Conservation (phyloP, 1,284 basidiomycete genomes). For the Pholiota adiposa region DNA sequence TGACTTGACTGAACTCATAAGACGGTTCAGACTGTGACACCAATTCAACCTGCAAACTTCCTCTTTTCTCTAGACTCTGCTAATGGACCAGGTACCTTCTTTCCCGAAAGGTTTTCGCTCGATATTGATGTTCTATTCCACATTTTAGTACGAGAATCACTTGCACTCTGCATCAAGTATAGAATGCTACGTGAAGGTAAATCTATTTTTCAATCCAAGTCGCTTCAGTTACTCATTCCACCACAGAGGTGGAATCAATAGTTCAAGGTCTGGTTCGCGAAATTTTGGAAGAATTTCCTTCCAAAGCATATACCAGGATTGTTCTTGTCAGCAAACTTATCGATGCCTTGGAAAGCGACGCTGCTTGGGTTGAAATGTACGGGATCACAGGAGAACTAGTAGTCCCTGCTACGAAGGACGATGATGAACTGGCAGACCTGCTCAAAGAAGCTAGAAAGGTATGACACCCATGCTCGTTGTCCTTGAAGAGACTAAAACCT, state of each 20-base stretch:
- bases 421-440: conserved; percentile 40
- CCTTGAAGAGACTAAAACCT: not conserved
- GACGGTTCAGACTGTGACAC: conserved; percentile 66
- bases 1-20: not conserved
- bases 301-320: conserved; percentile 38
- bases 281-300: conserved; percentile 39
- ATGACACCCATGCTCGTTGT: not conserved
- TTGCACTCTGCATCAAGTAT: conserved; percentile 68
- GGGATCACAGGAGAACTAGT: conserved; percentile 67
- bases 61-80: conserved; percentile 71
- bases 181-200: conserved; percentile 77
- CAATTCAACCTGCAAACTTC: conserved; percentile 70
- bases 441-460: conserved; percentile 48
- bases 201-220: too few species aligned
- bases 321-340: conserved; percentile 52
- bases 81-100: conserved; percentile 56
- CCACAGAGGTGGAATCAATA: conserved; percentile 63
- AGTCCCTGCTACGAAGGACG: conserved; percentile 49
- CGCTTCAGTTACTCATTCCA: conserved; percentile 6
- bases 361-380: conserved; percentile 70
- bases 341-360: conserved; percentile 62
- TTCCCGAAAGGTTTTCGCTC: not conserved
- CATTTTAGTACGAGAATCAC: conserved; percentile 59
- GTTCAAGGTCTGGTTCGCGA: conserved; percentile 54
- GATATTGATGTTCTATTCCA: conserved; percentile 9